phyloP scores from a whole-genome alignment of 352 stramenopile genomes.

The Phytophthora melonis region DNA sequence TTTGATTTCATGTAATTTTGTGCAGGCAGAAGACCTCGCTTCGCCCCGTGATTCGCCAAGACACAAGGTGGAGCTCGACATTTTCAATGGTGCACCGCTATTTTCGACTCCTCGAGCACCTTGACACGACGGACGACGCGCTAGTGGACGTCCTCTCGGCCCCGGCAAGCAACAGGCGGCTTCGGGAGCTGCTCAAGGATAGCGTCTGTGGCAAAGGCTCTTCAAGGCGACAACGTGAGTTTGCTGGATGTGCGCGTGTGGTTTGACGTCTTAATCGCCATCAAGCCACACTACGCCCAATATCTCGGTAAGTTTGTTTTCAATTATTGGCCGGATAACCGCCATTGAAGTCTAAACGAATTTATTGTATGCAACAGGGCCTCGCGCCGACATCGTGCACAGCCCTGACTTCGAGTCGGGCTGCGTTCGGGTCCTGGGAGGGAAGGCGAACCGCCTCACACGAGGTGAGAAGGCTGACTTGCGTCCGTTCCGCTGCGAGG shows the following conservation, averaged over 20 bases:
- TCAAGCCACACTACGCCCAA: neutral
- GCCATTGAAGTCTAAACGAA: neutral
- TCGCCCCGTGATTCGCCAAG: neutral
- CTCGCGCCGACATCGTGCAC: slow-evolving; percentile 26
- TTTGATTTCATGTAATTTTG: neutral
- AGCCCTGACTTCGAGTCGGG: slow-evolving; percentile 28
- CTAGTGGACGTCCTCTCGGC: neutral
- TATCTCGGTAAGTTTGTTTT: neutral
- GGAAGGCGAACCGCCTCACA: neutral
- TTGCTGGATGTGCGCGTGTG: neutral
- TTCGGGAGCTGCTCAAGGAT: neutral
- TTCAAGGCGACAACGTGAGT: neutral
- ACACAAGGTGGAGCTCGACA: neutral
- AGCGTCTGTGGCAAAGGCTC: neutral
- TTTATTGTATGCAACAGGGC: slow-evolving; percentile 1
- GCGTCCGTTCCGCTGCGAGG: neutral
- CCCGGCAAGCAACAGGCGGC: neutral
- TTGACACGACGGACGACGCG: neutral
- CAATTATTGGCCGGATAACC: neutral
- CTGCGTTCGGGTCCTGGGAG: neutral
- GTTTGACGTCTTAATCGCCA: neutral
- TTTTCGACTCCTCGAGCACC: neutral
- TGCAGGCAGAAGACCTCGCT: neutral
- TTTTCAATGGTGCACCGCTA: neutral
- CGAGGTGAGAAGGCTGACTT: slow-evolving; percentile 5